Evolutionary conservation across 805 yeast genomes (phyloP).

Genomic region (Suhomyces pyralidae): DNA sequence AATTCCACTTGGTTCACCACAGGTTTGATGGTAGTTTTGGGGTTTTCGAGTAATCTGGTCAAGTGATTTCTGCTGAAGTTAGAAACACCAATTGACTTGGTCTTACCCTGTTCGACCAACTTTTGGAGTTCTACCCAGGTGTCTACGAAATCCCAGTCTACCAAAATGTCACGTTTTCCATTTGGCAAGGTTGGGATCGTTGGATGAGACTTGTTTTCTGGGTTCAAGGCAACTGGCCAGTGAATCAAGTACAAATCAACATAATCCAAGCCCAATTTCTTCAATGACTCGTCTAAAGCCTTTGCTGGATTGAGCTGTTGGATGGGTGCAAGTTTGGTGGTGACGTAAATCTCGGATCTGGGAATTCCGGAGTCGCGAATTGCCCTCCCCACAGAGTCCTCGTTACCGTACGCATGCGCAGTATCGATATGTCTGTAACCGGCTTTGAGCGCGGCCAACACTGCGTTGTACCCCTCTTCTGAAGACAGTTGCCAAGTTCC

Average conservation of each 20-base stretch:
- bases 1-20: slow-evolving; percentile 35
- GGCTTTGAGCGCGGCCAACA: slow-evolving; percentile 49
- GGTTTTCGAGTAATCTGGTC: slow-evolving; percentile 21
- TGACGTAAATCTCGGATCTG: slow-evolving; percentile 61
- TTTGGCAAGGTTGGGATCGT: slow-evolving; percentile 40
- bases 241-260: slow-evolving; percentile 76
- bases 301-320: slow-evolving; percentile 48
- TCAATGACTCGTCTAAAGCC: slow-evolving; percentile 56
- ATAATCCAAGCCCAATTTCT: slow-evolving; percentile 65
- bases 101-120: slow-evolving; percentile 17
- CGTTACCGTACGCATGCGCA: slow-evolving; percentile 66
- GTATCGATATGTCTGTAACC: slow-evolving; percentile 80
- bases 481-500: slow-evolving; percentile 18
- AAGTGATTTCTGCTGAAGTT: slow-evolving; percentile 31
- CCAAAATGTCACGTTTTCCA: slow-evolving; percentile 13
- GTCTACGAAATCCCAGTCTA: slow-evolving; percentile 28
- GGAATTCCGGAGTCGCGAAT: slow-evolving; percentile 57
- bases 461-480: slow-evolving; percentile 11
- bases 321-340: slow-evolving; percentile 65
- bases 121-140: slow-evolving; percentile 36
- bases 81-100: slow-evolving; percentile 35
- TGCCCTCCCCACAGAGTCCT: slow-evolving; percentile 56
- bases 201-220: slow-evolving; percentile 2
- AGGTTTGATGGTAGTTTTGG: slow-evolving; percentile 21
- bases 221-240: slow-evolving; percentile 56